These are phyloP conservation scores for Suillus cothurnatus DNA, from an alignment of 768 basidiomycete genomes.

Conservation along the genomic window DNA sequence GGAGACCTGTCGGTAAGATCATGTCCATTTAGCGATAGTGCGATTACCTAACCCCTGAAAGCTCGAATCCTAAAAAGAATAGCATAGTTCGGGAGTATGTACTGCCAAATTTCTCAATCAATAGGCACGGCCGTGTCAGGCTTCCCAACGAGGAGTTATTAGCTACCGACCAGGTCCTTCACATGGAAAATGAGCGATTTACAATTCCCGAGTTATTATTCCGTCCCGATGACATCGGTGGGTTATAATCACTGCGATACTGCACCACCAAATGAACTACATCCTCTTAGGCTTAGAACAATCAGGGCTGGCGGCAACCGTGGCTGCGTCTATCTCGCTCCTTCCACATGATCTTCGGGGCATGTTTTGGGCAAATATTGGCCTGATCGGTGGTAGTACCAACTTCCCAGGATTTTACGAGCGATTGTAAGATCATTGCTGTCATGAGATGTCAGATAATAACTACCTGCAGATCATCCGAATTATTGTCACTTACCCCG, in stretches of 20 bases:
- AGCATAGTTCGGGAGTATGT: constrained; percentile 85
- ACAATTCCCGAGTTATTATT: constrained; percentile 92
- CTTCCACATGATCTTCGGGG: constrained; percentile 84
- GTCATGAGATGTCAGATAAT: constrained; percentile 10
- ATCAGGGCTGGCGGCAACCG: constrained; percentile 72
- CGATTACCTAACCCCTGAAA: constrained; percentile 32
- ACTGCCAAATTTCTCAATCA: constrained; percentile 81
- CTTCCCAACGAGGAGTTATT: constrained; percentile 51
- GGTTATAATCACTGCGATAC: constrained; percentile 26
- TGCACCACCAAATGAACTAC: constrained; percentile 12
- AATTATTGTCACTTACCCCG: constrained; percentile 82
- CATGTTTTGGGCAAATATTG: constrained; percentile 96
- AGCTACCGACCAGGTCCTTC: constrained; percentile 68
- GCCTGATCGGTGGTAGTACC: constrained; percentile 82
- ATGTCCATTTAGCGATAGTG: constrained; percentile 18
- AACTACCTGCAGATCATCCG: constrained; percentile 53
- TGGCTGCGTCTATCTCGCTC: constrained; percentile 73
- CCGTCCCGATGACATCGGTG: constrained; percentile 87
- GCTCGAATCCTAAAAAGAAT: constrained; percentile 59
- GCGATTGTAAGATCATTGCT: constrained; percentile 62
- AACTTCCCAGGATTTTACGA: constrained; percentile 72
- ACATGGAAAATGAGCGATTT: constrained; percentile 92
- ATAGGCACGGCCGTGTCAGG: constrained; percentile 60
- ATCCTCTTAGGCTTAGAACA: constrained; percentile 68
- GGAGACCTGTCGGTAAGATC: constrained; percentile 74